phyloP scores from a whole-genome alignment of 345 rosid species.

The Citrus unshiu region DNA sequence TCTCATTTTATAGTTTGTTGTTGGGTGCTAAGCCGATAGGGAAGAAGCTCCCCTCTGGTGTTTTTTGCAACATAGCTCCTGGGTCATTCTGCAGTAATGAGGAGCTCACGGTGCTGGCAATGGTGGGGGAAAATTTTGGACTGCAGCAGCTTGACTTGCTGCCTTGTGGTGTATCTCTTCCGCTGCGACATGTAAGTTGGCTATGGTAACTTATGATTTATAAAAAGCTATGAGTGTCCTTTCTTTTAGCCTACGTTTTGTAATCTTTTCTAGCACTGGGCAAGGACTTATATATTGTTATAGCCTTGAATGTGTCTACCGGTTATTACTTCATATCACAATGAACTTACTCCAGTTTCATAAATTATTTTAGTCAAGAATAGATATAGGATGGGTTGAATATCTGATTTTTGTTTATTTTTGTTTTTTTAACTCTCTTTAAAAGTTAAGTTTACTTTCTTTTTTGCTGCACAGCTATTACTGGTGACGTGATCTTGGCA shows the following conservation, averaged over 20 bases:
- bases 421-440: background rate
- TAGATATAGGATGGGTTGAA: background rate
- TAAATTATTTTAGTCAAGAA: background rate
- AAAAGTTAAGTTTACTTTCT: background rate
- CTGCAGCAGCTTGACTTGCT: conserved; percentile 76
- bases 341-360: background rate
- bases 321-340: background rate
- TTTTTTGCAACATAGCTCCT: conserved; percentile 66
- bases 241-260: background rate
- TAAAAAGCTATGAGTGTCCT: background rate
- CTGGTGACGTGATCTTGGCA: background rate
- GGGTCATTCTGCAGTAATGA: conserved; percentile 72
- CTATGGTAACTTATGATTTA: background rate
- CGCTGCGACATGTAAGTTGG: conserved; percentile 87
- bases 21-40: conserved; percentile 71
- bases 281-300: background rate
- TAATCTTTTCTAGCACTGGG: background rate
- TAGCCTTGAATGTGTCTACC: background rate
- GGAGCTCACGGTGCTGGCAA: conserved; percentile 84
- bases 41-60: conserved; percentile 66
- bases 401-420: background rate
- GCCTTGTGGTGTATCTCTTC: conserved; percentile 92
- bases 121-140: conserved; percentile 97
- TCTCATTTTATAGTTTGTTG: conserved; percentile 76
- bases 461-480: background rate